Evolutionary conservation across 2,329 filamentous ascomycete genomes (phyloP).

Genomic region (Geosmithia morbida): DNA sequence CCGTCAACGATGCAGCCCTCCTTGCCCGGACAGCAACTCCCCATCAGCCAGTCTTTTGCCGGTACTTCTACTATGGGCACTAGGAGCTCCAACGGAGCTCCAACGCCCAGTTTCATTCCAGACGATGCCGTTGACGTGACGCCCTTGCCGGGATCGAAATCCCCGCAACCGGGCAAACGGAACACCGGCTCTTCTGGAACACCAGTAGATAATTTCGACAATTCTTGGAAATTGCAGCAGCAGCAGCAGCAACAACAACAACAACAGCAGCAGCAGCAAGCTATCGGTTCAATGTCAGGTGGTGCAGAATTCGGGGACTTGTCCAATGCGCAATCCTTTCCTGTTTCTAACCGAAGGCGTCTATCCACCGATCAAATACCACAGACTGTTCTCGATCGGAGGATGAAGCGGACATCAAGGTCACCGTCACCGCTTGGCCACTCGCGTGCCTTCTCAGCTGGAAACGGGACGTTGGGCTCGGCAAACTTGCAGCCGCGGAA

Average conservation of each 20-base stretch:
- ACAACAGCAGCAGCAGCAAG: slow-evolving; percentile 3
- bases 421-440: slow-evolving; percentile 43
- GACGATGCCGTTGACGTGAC: slow-evolving; percentile 36
- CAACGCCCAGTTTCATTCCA: slow-evolving; percentile 40
- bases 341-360: slow-evolving; percentile 25
- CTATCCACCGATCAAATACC: slow-evolving; percentile 39
- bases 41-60: slow-evolving; percentile 16
- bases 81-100: slow-evolving; percentile 30
- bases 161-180: slow-evolving; percentile 32
- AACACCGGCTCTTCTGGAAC: not conserved
- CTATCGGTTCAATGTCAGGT: slow-evolving; percentile 9
- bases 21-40: not conserved
- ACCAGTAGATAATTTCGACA: slow-evolving; percentile 3
- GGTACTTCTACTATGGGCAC: slow-evolving; percentile 18
- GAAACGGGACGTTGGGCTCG: slow-evolving; percentile 22
- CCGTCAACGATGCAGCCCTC: slow-evolving; percentile 11
- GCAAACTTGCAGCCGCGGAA: slow-evolving; percentile 17
- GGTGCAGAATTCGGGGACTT: slow-evolving; percentile 34
- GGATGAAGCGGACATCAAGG: slow-evolving; percentile 36
- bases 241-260: slow-evolving; percentile 9
- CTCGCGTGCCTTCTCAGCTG: slow-evolving; percentile 25
- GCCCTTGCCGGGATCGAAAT: slow-evolving; percentile 23
- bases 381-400: slow-evolving; percentile 35
- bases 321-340: slow-evolving; percentile 14
- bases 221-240: slow-evolving; percentile 8